These are phyloP conservation scores for Plasmopara halstedii DNA, from an alignment of 352 stramenopile species.

Conservation along the genomic window DNA sequence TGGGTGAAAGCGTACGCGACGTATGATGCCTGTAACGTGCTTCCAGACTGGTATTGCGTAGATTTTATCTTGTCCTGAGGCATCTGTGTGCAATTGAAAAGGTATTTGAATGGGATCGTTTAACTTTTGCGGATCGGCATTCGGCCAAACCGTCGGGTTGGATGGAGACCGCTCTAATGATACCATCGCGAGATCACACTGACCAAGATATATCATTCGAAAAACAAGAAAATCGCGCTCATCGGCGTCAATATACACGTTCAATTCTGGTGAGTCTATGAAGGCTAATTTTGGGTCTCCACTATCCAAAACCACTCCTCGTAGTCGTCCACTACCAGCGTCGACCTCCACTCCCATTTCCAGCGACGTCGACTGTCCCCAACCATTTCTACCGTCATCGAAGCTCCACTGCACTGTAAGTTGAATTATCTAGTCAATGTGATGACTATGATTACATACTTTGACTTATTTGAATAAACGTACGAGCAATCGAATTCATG, in stretches of 20 bases:
- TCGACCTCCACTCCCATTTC: conserved; percentile 64
- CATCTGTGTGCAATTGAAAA: conserved; percentile 30
- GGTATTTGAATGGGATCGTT: conserved; percentile 46
- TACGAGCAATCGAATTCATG: conserved; percentile 26
- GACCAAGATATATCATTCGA: conserved; percentile 50
- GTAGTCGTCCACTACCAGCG: conserved; percentile 34
- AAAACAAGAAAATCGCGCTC: conserved; percentile 49
- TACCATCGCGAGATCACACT: conserved; percentile 50
- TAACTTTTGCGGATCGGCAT: conserved; percentile 26
- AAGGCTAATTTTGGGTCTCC: conserved; percentile 28
- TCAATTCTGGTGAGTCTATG: conserved; percentile 54
- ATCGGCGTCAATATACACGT: conserved; percentile 37
- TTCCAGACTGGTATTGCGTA: conserved; percentile 63
- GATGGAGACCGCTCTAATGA: conserved; percentile 35
- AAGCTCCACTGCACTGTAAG: conserved; percentile 52
- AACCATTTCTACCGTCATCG: conserved; percentile 46
- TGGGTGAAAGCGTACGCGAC: conserved; percentile 54
- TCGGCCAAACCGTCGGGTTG: conserved; percentile 24
- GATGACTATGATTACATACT: background rate
- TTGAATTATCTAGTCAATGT: background rate
- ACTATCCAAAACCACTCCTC: conserved; percentile 34
- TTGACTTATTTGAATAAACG: background rate
- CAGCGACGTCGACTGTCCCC: conserved; percentile 47
- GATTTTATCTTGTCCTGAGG: conserved; percentile 26
- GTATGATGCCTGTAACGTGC: conserved; percentile 46